Base-by-base conservation (phyloP, 768 basidiomycete genomes). In the Crassisporium funariophilum region DNA sequence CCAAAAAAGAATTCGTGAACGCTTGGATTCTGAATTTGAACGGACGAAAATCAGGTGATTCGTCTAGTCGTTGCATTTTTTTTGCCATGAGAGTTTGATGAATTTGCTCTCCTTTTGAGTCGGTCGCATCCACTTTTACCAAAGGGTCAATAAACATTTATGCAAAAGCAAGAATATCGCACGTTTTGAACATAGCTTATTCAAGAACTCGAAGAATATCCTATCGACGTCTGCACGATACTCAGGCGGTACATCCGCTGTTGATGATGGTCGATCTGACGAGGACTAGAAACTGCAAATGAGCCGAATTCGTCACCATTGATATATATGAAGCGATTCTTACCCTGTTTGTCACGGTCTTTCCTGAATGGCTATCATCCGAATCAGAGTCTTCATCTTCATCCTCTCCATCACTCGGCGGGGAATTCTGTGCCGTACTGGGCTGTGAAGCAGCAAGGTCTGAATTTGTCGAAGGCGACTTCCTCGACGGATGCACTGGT, bases 21-120 rank as follows among this genome's bases (percentile, higher is more conserved):
- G 95, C 95, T 62, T 93, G 91, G 55, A 99, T 99, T 48, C 95
- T 84, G 72, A 99, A 99, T 69, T 98, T 98, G 83, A 99, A 98
- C 38, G 95, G 95, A 20, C 95, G 83, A 69, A 95, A 99, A 67
- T 98, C 95, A 34, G 86, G 84, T 27, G 91, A 94, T 71, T 98
- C 95, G 64, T 97, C 95, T 46, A 98, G 75, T 43, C 92, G 85
- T 58, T 93, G 90, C 95, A 99, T 98, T 76, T 91, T 91, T 76
- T 98, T 98, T 1, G 95, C 88, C 95, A 99, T 99, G 58, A 98
- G 77, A 25, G 92, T 92, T 69, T 99, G 95, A 62, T 99, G 95
- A 47, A 99, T 93, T 35, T 90, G 86, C 65, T 99, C 95, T 41
- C 95, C 95, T 66, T 99, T 99, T 22, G 82, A 76, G 62, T 98